Base-by-base conservation (phyloP, 2,329 filamentous ascomycete species). In the Pyrenophora tritici-repentis region DNA sequence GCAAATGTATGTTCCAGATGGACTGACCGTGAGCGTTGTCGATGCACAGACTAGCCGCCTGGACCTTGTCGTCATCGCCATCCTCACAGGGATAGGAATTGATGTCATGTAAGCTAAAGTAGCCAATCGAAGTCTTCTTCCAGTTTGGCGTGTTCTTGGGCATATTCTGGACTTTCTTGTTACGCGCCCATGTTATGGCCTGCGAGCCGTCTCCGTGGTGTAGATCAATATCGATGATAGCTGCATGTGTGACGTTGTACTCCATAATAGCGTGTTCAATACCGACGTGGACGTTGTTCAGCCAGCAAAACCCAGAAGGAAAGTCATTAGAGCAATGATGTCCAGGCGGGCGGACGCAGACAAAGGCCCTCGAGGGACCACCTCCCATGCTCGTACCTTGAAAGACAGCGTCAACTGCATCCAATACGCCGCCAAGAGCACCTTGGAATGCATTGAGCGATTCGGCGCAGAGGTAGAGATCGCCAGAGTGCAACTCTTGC, bases 241-340 rank as follows among this genome's bases (percentile, higher is more conserved):
- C 94, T 0, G 92, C 93, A 72, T 99, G 94, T 0, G 93, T 97
- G 22, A 97, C 77, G 0, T 89, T 91, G 67, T 99, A 89, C 33
- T 83, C 83, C 56, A 93, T 84, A 16, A 90, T 87, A 9, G 87
- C 93, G 72, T 99, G 90, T 72, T 95, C 89, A 59, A 99, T 96
- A 0, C 93, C 94, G 17, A 99, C 90, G 68, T 97, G 93, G 0
- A 99, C 91, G 69, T 99, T 99, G 73, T 99, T 99, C 42, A 99
- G 78, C 93, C 94, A 99, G 76, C 94, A 99, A 70, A 99, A 99
- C 0, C 94, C 94, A 2, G 93, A 97, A 0, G 94, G 94, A 63
- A 88, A 87, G 42, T 88, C 85, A 3, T 90, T 85, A 2, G 93
- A 96, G 75, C 94, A 99, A 70, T 99, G 94, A 70, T 99, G 94